Conservation (phyloP, 306 rosid species). For the Bauhinia variegata region DNA sequence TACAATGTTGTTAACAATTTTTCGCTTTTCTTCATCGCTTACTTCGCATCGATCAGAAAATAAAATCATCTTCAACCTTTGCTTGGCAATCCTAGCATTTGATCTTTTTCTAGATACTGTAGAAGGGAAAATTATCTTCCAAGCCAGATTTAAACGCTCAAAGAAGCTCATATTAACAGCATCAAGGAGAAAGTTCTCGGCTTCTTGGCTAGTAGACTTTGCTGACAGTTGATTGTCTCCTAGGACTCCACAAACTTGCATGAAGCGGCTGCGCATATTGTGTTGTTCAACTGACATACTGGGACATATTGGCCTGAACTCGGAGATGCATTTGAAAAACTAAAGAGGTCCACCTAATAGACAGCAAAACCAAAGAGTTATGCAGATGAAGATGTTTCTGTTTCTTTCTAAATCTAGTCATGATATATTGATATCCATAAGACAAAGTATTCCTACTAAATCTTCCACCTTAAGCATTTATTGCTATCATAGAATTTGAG, state of each 20-base stretch:
- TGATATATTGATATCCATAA: conserved; percentile 6
- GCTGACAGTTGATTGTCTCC: conserved; percentile 53
- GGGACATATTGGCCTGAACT: conserved; percentile 55
- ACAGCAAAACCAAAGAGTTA: conserved; percentile 31
- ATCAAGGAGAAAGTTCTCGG: conserved; percentile 77
- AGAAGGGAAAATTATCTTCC: conserved; percentile 89
- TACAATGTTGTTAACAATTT: conserved; percentile 81
- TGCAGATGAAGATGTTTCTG: conserved; percentile 21
- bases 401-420: background rate
- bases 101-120: conserved; percentile 66
- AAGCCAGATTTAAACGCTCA: conserved; percentile 86
- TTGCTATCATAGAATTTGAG: background rate
- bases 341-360: conserved; percentile 62
- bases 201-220: conserved; percentile 61
- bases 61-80: conserved; percentile 93
- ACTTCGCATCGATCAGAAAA: conserved; percentile 94
- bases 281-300: conserved; percentile 44
- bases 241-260: conserved; percentile 46
- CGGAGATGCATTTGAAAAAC: conserved; percentile 53
- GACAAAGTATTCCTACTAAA: background rate
- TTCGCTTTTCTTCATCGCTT: conserved; percentile 87
- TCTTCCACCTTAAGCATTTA: background rate
- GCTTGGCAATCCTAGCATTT: conserved; percentile 88
- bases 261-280: conserved; percentile 46
- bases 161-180: conserved; percentile 90